Conservation (phyloP, 768 basidiomycete genomes). For the Cystoderma amianthinum region DNA sequence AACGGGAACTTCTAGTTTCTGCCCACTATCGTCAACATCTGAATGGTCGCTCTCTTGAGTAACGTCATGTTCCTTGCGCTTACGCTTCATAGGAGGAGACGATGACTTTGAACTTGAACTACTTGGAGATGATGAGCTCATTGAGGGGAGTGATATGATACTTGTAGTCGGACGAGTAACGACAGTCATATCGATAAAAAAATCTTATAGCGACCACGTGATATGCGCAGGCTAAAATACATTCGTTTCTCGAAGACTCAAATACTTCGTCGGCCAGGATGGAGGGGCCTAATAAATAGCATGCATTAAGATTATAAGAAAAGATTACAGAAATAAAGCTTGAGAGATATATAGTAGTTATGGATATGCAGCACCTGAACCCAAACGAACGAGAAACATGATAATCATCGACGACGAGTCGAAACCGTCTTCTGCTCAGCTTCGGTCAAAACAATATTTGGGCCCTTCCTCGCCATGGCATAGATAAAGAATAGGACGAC, state of each 20-base stretch:
- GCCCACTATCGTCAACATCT: constrained; percentile 8
- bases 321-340: not conserved
- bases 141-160: constrained; percentile 6
- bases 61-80: constrained; percentile 16
- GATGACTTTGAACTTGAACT: constrained; percentile 21
- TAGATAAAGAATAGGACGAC: constrained; percentile 74
- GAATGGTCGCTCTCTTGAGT: constrained; percentile 18
- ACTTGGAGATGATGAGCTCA: constrained; percentile 26
- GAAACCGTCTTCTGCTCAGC: constrained; percentile 15
- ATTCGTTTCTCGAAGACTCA: too few relatives aligned
- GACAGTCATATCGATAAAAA: not conserved
- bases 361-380: not conserved
- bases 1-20: constrained; percentile 32
- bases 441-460: constrained; percentile 57
- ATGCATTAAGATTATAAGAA: too few relatives aligned
- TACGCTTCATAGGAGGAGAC: constrained; percentile 19
- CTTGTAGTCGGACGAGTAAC: too few relatives aligned
- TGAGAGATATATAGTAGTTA: constrained; percentile 1
- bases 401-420: constrained; percentile 6
- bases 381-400: not conserved
- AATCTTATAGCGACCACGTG: not conserved
- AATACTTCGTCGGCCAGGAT: too few relatives aligned
- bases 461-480: constrained; percentile 74
- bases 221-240: too few relatives aligned
- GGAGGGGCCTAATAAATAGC: too few relatives aligned